Base-by-base conservation (phyloP, 306 rosid species). In the Sicyos baderoa region DNA sequence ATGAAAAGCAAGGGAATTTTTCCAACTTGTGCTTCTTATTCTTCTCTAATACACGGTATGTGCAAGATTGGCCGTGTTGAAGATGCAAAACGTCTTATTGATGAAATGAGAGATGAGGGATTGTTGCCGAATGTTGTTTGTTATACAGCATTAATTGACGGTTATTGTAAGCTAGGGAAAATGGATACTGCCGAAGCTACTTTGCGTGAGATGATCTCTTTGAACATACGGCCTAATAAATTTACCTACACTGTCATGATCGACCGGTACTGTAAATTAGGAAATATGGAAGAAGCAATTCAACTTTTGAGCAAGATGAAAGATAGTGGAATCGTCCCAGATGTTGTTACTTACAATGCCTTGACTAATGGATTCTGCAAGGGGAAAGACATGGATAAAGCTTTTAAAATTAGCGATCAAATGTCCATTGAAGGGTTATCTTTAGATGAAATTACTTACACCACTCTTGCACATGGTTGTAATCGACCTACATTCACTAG, bases 21-120 rank as follows among this genome's bases (percentile, higher is more conserved):
- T 64, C 84, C 76, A 12, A 81, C 86, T 32, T 75, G 85, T 75
- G 68, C 70, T 44, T 84, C 91, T 12, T 89, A 84, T 84, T 79
- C 90, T 79, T 86, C 96, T 72, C 85, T 89, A 59, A 84, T 89
- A 81, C 83, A 89, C 73, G 90, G 96, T 58, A 68, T 84, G 81
- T 82, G 96, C 79, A 71, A 73, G 57, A 63, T 71, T 84, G 90
- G 87, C 14, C 56, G 23, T 54, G 76, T 86, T 62, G 87, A 86
- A 69, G 84, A 80, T 72, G 91, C 89, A 59, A 86, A 74, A 71
- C 71, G 50, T 52, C 71, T 81, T 73, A 78, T 88, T 54, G 82
- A 75, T 73, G 86, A 83, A 75, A 88, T 88, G 82, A 85, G 85
- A 79, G 72, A 61, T 63, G 88, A 85, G 54, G 84, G 83, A 49